Evolutionary conservation across 495 filamentous ascomycete genomes (phyloP).

Genomic region (Neurospora sp.): DNA sequence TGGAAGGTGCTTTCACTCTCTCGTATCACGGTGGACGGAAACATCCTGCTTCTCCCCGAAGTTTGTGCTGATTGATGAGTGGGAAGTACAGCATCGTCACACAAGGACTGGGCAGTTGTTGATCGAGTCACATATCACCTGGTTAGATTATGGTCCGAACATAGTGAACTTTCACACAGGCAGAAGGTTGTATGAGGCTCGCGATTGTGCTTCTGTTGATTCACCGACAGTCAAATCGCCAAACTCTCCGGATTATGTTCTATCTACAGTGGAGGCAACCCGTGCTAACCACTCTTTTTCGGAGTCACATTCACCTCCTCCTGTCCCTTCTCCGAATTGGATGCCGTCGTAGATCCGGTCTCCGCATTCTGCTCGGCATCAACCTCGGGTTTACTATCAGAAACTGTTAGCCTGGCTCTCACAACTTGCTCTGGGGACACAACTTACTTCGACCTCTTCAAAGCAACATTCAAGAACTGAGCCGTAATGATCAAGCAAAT

Average conservation of each 20-base stretch:
- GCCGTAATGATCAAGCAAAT: constrained; percentile 32
- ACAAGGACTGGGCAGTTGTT: neutral
- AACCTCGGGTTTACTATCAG: neutral
- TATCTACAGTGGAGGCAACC: neutral
- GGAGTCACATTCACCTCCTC: neutral
- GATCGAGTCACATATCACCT: neutral
- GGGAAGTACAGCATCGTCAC: neutral
- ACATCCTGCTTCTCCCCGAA: neutral
- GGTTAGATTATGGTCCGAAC: neutral
- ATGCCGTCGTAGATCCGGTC: neutral
- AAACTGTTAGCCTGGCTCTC: neutral
- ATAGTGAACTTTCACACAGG: neutral
- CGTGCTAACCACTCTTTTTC: neutral
- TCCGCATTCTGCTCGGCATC: neutral
- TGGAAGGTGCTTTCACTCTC: neutral
- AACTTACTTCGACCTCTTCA: constrained; percentile 20
- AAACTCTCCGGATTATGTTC: neutral
- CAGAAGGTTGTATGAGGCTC: neutral
- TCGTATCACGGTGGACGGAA: neutral
- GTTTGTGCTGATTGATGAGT: neutral
- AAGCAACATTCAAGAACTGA: constrained; percentile 23
- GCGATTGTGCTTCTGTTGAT: neutral
- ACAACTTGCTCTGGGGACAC: neutral
- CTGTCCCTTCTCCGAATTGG: neutral
- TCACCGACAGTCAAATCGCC: neutral